Conservation (phyloP, 2,329 filamentous ascomycete species). For the Phialemoniopsis sp. region DNA sequence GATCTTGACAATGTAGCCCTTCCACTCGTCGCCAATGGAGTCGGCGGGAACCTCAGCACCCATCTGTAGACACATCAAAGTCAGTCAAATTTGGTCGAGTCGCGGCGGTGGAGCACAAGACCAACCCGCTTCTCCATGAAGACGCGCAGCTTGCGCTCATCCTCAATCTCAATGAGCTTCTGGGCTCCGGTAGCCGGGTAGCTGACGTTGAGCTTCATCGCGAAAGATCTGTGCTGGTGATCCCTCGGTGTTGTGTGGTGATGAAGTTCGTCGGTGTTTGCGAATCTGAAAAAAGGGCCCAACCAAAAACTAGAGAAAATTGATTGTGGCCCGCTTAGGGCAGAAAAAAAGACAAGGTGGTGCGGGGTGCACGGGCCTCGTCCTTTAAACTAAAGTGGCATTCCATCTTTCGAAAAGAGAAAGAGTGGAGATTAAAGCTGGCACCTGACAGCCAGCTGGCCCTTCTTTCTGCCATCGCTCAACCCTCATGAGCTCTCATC, state of each 20-base stretch:
- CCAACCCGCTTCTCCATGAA: constrained; percentile 18
- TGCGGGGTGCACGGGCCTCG: neutral
- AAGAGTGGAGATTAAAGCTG: too few species aligned
- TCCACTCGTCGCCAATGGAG: constrained; percentile 97
- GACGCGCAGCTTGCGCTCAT: constrained; percentile 93
- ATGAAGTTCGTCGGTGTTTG: neutral
- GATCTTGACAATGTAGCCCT: constrained; percentile 99
- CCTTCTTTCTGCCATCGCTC: too few species aligned
- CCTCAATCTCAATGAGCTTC: constrained; percentile 98
- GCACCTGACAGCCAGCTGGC: too few species aligned
- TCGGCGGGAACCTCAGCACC: constrained; percentile 90
- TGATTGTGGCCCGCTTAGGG: too few species aligned
- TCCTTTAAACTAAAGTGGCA: too few species aligned
- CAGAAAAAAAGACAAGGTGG: too few species aligned
- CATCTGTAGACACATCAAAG: constrained; percentile 53
- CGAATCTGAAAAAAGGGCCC: neutral
- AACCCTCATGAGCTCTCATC: too few species aligned
- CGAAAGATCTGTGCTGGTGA: neutral
- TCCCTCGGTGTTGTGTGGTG: too few species aligned
- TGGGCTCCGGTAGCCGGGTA: constrained; percentile 99
- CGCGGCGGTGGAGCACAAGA: constrained; percentile 6
- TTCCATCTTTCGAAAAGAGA: too few species aligned
- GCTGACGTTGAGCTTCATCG: constrained; percentile 56
- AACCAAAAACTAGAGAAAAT: too few species aligned
- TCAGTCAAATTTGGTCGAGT: constrained; percentile 12